These are phyloP conservation scores for Choiromyces venosus DNA, from an alignment of 495 filamentous ascomycete species.

Conservation along the genomic window DNA sequence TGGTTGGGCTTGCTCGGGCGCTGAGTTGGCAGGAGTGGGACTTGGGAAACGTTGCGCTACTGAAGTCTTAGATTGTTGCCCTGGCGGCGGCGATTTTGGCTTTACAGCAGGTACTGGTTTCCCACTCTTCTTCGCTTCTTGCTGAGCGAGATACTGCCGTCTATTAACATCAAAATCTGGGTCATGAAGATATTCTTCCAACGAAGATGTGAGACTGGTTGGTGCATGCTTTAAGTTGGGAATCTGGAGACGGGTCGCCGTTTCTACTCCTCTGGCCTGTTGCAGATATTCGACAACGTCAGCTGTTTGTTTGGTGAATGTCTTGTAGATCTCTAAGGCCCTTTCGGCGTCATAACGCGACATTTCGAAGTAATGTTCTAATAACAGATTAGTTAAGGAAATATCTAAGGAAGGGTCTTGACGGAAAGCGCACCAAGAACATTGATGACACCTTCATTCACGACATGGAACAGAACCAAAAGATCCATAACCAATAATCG, in stretches of 20 bases:
- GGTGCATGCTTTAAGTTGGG: conserved; percentile 97
- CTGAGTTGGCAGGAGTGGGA: conserved; percentile 36
- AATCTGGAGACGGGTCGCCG: conserved; percentile 85
- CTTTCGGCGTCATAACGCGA: conserved; percentile 87
- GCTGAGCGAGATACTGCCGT: conserved; percentile 80
- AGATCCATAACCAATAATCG: conserved; percentile 86
- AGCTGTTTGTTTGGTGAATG: conserved; percentile 87
- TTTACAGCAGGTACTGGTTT: conserved; percentile 33
- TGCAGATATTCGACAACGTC: conserved; percentile 84
- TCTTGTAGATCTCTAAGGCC: conserved; percentile 87
- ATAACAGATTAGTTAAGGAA: conserved; percentile 21
- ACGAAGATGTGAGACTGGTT: conserved; percentile 74
- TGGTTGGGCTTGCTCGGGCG: conserved; percentile 36
- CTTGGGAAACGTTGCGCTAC: conserved; percentile 34
- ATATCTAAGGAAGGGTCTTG: conserved; percentile 2
- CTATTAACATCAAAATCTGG: conserved; percentile 93
- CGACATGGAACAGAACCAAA: conserved; percentile 81
- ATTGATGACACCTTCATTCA: conserved; percentile 98
- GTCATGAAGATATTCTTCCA: conserved; percentile 94
- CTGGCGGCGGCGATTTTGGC: conserved; percentile 26
- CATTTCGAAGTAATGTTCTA: conserved; percentile 98
- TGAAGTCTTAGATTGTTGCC: conserved; percentile 31
- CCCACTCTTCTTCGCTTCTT: conserved; percentile 68
- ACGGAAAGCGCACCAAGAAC: conserved; percentile 63
- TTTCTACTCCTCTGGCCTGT: conserved; percentile 80